These are phyloP conservation scores for Urostyla sp. DNA, from an alignment of 73 alveolate species.

Conservation along the genomic window DNA sequence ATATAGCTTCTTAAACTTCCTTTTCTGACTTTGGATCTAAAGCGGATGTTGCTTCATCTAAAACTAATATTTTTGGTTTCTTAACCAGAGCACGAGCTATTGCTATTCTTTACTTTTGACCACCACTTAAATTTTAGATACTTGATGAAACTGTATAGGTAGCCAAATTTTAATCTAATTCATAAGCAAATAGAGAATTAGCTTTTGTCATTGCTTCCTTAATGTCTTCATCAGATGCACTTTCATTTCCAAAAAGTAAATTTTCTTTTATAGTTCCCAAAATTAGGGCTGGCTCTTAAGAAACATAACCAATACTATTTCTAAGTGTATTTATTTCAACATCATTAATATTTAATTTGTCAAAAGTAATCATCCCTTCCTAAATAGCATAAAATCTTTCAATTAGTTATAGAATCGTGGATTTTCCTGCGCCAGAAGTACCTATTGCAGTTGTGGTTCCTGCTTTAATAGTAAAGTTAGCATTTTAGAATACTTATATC, in stretches of 20 bases:
- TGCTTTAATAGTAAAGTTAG: slow-evolving; percentile 1
- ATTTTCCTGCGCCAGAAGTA: background rate
- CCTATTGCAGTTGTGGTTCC: slow-evolving; percentile 19
- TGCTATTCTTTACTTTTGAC: slow-evolving; percentile 84
- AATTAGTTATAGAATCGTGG: background rate
- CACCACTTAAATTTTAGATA: slow-evolving; percentile 76
- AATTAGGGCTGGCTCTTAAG: background rate
- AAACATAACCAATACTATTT: background rate
- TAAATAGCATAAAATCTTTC: background rate
- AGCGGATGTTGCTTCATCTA: slow-evolving; percentile 88
- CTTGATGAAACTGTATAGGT: slow-evolving; percentile 81
- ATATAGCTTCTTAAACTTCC: slow-evolving; percentile 66
- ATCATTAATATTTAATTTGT: background rate
- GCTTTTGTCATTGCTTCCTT: slow-evolving; percentile 77
- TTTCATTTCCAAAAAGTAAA: slow-evolving; percentile 81
- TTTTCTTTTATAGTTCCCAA: slow-evolving; percentile 77
- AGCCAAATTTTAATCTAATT: slow-evolving; percentile 55
- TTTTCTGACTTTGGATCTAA: slow-evolving; percentile 77
- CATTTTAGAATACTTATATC: background rate
- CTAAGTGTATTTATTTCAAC: background rate
- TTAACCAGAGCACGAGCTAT: slow-evolving; percentile 88
- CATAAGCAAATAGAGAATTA: slow-evolving; percentile 67
- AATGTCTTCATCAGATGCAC: slow-evolving; percentile 81
- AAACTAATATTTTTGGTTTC: slow-evolving; percentile 70
- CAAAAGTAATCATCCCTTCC: background rate